phyloP scores from a whole-genome alignment of 164 flowering plant genomes.

The Piper longum region DNA sequence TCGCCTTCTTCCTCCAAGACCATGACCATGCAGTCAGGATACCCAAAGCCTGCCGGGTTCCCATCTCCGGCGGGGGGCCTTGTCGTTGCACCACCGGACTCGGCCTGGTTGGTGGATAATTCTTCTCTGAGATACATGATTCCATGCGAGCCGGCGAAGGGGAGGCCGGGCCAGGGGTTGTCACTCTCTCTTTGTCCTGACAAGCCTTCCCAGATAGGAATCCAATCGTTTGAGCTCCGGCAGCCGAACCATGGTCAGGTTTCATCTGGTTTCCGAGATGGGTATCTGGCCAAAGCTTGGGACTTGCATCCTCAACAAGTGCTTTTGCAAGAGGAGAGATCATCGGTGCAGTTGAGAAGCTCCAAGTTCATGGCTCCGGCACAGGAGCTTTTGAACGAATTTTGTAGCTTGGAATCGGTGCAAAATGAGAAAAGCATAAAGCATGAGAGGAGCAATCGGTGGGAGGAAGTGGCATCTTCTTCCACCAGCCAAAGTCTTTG shows the following conservation, averaged over 20 bases:
- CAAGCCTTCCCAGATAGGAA: slow-evolving; percentile 36
- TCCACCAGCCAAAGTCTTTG: slow-evolving; percentile 19
- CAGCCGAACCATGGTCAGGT: slow-evolving; percentile 14
- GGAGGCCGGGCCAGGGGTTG: slow-evolving; percentile 63
- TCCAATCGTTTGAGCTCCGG: slow-evolving; percentile 56
- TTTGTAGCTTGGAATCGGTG: slow-evolving; percentile 52
- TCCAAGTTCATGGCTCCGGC: slow-evolving; percentile 73
- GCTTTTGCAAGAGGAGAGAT: slow-evolving; percentile 1
- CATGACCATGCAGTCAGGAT: slow-evolving; percentile 3
- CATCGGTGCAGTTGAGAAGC: slow-evolving; percentile 23
- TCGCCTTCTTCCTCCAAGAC: neutral
- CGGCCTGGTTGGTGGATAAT: slow-evolving; percentile 11
- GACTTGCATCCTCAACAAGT: slow-evolving; percentile 10
- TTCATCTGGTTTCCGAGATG: slow-evolving; percentile 16
- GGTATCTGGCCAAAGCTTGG: slow-evolving; percentile 20
- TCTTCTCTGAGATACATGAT: slow-evolving; percentile 28
- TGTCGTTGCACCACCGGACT: slow-evolving; percentile 13
- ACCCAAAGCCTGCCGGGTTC: slow-evolving; percentile 13
- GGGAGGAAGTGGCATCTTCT: slow-evolving; percentile 18
- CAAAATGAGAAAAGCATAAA: slow-evolving; percentile 8
- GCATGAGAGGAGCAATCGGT: slow-evolving; percentile 21
- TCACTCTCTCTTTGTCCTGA: slow-evolving; percentile 55
- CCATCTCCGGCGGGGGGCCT: slow-evolving; percentile 14
- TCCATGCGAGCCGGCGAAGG: slow-evolving; percentile 43
- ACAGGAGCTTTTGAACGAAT: slow-evolving; percentile 75